Evolutionary conservation across 108 stramenopile genomes (phyloP), one percentile per base, ranked within the genome.

Genomic region (Chaetoceros muelleri): DNA sequence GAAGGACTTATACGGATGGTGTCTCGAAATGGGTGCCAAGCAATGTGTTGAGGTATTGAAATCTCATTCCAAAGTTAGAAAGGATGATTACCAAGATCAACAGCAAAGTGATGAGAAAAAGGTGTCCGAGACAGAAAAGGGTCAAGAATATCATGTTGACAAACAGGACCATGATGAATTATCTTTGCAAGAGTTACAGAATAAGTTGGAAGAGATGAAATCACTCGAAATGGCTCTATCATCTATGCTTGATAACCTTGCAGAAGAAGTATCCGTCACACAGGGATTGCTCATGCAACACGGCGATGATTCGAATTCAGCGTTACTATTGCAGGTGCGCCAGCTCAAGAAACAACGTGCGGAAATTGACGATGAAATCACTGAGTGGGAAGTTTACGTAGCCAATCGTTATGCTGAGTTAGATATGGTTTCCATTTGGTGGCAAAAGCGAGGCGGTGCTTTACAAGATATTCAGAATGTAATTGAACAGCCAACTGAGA

Each of bases 271-370:
- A 2, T 72, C 80, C 2, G 75, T 86, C 17, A 82, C 76, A 55
- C 79, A 78, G 52, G 78, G 80, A 30, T 61, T 90, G 48, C 61
- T 90, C n/a, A 44, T 71, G 17, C 51, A 71, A 66, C 68, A 68
- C 23, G 80, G 80, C 20, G 81, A 78, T 18, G 70, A 79, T 16
- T 65, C 80, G 8, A 67, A 66, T 5, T 46, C 30, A 22, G 81
- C 88, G 20, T 65, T 91, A 44, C 72, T 85, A 24, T 67, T 79
- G 0, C 73, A 83, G 61, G 89, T 91, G 8, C 76, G 78, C 20
- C 49, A 67, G 8, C 66, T 91, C 25, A 82, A 82, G 55, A 75
- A 60, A 28, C 30, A 62, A 8, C 60, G 82, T 13, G 65, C 63
- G 25, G 61, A 70, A 20, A 64, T 76, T 27, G 56, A 63, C 40